These are phyloP conservation scores for Neonectria hederae DNA, from an alignment of 2,329 filamentous ascomycete genomes.

Conservation along the genomic window DNA sequence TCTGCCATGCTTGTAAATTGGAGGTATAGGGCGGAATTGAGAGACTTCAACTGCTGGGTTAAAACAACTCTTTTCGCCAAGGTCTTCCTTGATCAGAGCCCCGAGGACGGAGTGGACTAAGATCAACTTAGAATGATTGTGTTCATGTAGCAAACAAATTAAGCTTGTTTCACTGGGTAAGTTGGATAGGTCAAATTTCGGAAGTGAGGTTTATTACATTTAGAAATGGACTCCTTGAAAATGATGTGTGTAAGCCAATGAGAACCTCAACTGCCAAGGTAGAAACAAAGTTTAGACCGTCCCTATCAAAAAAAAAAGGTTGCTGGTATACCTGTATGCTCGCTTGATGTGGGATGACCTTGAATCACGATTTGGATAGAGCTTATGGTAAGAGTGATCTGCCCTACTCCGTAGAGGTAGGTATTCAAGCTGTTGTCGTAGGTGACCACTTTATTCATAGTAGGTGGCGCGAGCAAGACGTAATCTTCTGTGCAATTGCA, in stretches of 20 bases:
- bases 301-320: neutral
- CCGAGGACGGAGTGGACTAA: too few species aligned
- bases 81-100: too few species aligned
- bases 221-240: neutral
- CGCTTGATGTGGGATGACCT: neutral
- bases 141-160: neutral
- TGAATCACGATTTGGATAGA: neutral
- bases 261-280: neutral
- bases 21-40: neutral
- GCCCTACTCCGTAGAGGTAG: neutral
- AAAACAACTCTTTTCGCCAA: too few species aligned
- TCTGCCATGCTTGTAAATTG: neutral
- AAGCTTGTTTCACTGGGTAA: too few species aligned
- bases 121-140: too few species aligned
- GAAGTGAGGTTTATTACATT: too few species aligned
- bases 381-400: neutral
- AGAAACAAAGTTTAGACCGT: neutral
- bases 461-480: neutral
- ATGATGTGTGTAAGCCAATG: neutral
- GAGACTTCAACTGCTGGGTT: neutral
- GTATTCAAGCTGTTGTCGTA: neutral
- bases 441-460: neutral
- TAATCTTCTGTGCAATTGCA: neutral
- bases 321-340: neutral
- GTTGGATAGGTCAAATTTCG: too few species aligned